phyloP scores from a whole-genome alignment of 1,284 basidiomycete genomes.

The Gomphus sp. region DNA sequence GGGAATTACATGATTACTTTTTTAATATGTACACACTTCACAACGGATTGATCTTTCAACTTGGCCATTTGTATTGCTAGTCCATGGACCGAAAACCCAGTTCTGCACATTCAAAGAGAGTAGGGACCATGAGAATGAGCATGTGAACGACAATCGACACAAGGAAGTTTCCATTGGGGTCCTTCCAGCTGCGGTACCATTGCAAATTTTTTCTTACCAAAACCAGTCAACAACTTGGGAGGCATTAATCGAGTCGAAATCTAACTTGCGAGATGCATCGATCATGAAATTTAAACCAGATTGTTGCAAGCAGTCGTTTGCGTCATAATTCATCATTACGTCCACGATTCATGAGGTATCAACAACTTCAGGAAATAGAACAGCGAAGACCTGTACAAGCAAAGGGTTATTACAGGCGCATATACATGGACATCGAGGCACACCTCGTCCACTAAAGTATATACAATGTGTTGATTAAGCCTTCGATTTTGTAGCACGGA shows the following conservation, averaged over 20 bases:
- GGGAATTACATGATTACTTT: no score
- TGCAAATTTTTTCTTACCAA: no score
- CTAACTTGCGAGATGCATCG: background rate
- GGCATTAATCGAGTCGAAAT: background rate
- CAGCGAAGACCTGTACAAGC: constrained; percentile 40
- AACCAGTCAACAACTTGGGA: no score
- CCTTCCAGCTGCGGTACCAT: no score
- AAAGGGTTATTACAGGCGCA: background rate
- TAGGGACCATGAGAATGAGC: no score
- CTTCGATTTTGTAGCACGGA: constrained; percentile 87
- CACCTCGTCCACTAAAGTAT: constrained; percentile 85
- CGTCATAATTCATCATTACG: background rate
- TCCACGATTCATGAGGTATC: background rate
- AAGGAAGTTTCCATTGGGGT: no score
- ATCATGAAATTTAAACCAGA: background rate
- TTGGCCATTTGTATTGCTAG: no score
- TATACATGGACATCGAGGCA: constrained; percentile 7
- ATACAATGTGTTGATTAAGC: constrained; percentile 86
- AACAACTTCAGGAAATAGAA: constrained; percentile 48
- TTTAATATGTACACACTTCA: no score
- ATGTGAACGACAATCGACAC: no score
- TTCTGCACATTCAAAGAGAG: no score
- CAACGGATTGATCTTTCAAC: no score
- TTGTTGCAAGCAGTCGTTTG: background rate
- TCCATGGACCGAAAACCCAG: no score